Evolutionary conservation across 495 filamentous ascomycete genomes (phyloP).

Genomic region (Neurospora africana): DNA sequence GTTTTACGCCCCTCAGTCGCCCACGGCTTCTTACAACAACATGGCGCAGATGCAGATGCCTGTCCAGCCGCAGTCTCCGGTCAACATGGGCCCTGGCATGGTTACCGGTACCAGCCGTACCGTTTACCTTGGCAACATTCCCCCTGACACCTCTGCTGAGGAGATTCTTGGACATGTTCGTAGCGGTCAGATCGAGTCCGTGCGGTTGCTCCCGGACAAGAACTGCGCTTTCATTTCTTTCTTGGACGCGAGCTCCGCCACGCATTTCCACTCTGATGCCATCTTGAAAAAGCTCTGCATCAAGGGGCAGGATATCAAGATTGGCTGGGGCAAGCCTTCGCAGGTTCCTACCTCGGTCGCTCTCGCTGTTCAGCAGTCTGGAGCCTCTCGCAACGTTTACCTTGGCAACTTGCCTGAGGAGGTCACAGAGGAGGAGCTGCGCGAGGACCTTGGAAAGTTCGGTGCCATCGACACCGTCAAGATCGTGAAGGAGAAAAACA

Average conservation of each 20-base stretch:
- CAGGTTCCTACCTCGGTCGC: slow-evolving; percentile 96
- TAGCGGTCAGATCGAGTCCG: slow-evolving; percentile 97
- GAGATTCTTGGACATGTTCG: slow-evolving; percentile 95
- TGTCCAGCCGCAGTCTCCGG: slow-evolving; percentile 50
- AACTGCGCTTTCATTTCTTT: slow-evolving; percentile 99
- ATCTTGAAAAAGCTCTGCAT: slow-evolving; percentile 98
- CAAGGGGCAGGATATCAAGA: slow-evolving; percentile 97
- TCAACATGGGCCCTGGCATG: slow-evolving; percentile 64
- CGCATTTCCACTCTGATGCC: slow-evolving; percentile 97
- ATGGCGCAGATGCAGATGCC: slow-evolving; percentile 43
- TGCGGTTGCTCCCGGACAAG: slow-evolving; percentile 91
- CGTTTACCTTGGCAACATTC: slow-evolving; percentile 96
- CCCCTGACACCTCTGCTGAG: slow-evolving; percentile 93
- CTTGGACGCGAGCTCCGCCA: slow-evolving; percentile 89
- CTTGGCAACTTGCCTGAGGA: slow-evolving; percentile 89
- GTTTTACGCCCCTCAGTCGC: slow-evolving; percentile 76
- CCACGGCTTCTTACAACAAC: slow-evolving; percentile 60
- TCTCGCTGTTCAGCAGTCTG: slow-evolving; percentile 91
- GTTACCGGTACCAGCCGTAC: slow-evolving; percentile 89
- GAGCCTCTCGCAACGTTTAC: slow-evolving; percentile 96
- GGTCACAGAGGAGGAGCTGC: slow-evolving; percentile 78
- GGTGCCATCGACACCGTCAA: slow-evolving; percentile 95
- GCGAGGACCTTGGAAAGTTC: slow-evolving; percentile 93
- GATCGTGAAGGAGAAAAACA: slow-evolving; percentile 95
- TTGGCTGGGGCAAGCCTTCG: slow-evolving; percentile 97